A percentile compares a stretch with the other conserved stretches of the same genome.
phyloP scores from a whole-genome alignment of 768 basidiomycete species.

The Collybia sordida region DNA sequence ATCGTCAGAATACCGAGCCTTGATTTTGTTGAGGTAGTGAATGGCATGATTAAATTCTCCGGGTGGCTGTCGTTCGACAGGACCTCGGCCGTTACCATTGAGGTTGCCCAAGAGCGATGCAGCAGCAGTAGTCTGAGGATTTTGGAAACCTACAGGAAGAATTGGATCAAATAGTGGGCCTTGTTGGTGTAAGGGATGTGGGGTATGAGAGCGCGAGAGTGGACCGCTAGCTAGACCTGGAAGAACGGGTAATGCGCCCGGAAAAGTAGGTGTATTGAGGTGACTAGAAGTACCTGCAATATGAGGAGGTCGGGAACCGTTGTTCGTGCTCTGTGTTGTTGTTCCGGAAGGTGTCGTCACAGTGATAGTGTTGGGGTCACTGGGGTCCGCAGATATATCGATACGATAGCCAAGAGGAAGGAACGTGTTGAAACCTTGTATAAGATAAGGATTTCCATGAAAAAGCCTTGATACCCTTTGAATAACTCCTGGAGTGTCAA shows the following conservation, averaged over 20 bases:
- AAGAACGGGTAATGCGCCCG: constrained; percentile 27
- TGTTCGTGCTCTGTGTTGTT: constrained; percentile 61
- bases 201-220: constrained; percentile 56
- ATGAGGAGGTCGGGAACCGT: constrained; percentile 24
- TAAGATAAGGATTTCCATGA: constrained; percentile 84
- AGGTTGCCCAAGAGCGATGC: constrained; percentile 67
- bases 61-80: constrained; percentile 50
- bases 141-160: constrained; percentile 47
- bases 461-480: constrained; percentile 92
- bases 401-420: constrained; percentile 93
- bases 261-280: constrained; percentile 29
- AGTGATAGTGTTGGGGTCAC: constrained; percentile 70
- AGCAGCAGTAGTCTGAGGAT: constrained; percentile 53
- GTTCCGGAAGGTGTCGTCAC: constrained; percentile 81
- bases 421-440: constrained; percentile 98
- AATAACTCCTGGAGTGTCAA: constrained; percentile 97
- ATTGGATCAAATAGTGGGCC: constrained; percentile 36
- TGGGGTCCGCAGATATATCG: constrained; percentile 73
- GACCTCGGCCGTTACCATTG: constrained; percentile 47
- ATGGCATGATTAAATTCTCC: constrained; percentile 93
- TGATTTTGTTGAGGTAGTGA: constrained; percentile 98
- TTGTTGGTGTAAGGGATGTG: constrained; percentile 41
- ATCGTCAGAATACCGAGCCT: constrained; percentile 84
- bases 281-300: constrained; percentile 26
- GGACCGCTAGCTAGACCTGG: constrained; percentile 34